Evolutionary conservation across 495 filamentous ascomycete genomes (phyloP).

Genomic region (Saxophila tyrrhenica): DNA sequence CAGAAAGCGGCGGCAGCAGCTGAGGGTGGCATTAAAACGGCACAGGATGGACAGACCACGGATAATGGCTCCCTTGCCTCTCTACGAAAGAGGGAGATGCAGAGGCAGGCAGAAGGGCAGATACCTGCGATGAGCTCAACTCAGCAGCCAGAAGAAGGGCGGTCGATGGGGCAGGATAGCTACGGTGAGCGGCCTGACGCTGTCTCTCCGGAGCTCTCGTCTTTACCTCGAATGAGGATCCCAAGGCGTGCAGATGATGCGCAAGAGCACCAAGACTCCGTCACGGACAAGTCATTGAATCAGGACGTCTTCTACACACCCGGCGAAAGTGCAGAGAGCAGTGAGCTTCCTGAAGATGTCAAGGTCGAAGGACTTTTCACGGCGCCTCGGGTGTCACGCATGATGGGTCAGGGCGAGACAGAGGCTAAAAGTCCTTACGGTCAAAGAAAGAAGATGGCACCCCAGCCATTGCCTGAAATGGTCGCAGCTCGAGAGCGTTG

Average conservation of each 20-base stretch:
- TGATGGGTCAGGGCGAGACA: conserved; percentile 30
- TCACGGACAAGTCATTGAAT: conserved; percentile 39
- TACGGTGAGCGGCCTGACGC: conserved; percentile 44
- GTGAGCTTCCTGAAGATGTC: conserved; percentile 8
- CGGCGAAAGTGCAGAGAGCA: neutral
- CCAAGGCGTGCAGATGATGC: conserved; percentile 41
- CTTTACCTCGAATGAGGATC: conserved; percentile 47
- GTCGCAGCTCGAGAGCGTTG: conserved; percentile 13
- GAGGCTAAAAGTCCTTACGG: conserved; percentile 21
- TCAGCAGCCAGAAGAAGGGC: conserved; percentile 23
- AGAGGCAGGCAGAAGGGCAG: conserved; percentile 43
- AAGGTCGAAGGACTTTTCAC: conserved; percentile 35
- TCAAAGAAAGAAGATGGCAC: conserved; percentile 17
- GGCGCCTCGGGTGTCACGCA: conserved; percentile 46
- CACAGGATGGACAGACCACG: too few species aligned
- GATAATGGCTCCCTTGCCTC: conserved; percentile 5
- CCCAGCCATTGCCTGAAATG: conserved; percentile 19
- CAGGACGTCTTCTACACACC: conserved; percentile 34
- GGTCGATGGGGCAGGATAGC: conserved; percentile 37
- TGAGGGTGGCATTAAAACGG: too few species aligned
- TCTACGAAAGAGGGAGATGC: conserved; percentile 24
- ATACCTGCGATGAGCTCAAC: conserved; percentile 41
- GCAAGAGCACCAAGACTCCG: conserved; percentile 31
- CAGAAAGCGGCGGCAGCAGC: neutral
- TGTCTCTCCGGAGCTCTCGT: conserved; percentile 38